Base-by-base conservation (phyloP, 1,284 basidiomycete genomes). In the Sanghuangporus weigelae region DNA sequence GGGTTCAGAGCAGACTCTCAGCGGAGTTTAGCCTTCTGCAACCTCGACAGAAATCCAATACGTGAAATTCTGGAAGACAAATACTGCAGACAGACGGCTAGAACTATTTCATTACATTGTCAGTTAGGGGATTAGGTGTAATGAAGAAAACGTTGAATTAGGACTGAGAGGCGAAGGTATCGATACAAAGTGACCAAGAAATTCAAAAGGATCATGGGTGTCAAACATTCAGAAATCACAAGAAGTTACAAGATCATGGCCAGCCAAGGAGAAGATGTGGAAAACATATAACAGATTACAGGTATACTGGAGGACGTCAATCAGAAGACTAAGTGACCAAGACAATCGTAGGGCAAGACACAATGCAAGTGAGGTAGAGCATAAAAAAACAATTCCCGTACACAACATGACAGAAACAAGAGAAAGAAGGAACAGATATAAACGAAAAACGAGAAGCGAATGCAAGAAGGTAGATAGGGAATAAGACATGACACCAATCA, bases 401-500 rank as follows among this genome's bases (percentile, higher is more conserved):
- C n/a, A 57, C 3, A 21, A 57, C 56, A 57, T 7, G 56, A 46
- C n/a, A 11, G n/a, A n/a, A 38, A 39, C 21, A 56, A 19, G 42
- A 40, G 16, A 42, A 11, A 14, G 19, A 21, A 44, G 44, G 39
- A 57, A 40, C 40, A 11, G 16, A 19, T 19, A 46, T n/a, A 19
- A 46, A 46, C 16, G 16, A 46, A 14, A 16, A 46, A n/a, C 16
- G 16, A 46, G 10, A 46, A n/a, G 12, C 12, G 16, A 7, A 46
- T 11, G 44, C 14, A 53, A 23, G 42, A 59, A 49, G 36, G 49
- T 60, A 60, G 58, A 64, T 64, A 57, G 50, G 56, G 48, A 65
- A 65, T 58, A 65, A 59, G 50, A 65, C 60, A 61, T 35, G 31
- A 61, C n/a, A 57, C 31, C 35, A 55, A 36, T 36, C 44, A 59